These are phyloP conservation scores for Penicillium sp. DNA, from an alignment of 2,329 filamentous ascomycete species.

Conservation along the genomic window DNA sequence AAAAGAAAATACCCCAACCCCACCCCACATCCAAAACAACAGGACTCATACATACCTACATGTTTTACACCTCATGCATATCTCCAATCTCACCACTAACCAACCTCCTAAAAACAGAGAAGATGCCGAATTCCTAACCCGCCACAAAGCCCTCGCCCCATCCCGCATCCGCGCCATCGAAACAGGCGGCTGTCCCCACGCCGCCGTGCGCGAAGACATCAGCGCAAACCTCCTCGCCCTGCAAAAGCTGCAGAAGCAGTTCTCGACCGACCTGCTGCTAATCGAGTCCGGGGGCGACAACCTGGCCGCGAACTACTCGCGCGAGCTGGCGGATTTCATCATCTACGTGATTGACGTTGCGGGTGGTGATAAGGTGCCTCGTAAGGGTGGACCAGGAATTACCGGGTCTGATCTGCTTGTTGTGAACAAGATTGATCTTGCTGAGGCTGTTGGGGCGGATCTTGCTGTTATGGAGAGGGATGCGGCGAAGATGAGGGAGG, in stretches of 20 bases:
- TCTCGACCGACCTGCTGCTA: slow-evolving; percentile 77
- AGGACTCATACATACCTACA: neutral
- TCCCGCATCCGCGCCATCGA: slow-evolving; percentile 91
- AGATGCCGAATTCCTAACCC: slow-evolving; percentile 95
- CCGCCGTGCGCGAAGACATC: slow-evolving; percentile 96
- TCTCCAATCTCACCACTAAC: neutral
- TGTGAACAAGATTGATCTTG: slow-evolving; percentile 96
- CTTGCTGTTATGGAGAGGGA: slow-evolving; percentile 92
- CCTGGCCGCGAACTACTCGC: slow-evolving; percentile 90
- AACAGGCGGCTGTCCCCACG: slow-evolving; percentile 95
- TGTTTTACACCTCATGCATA: neutral
- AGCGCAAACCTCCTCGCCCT: slow-evolving; percentile 88
- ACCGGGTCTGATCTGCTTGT: slow-evolving; percentile 92
- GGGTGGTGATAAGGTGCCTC: slow-evolving; percentile 92
- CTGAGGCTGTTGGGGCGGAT: slow-evolving; percentile 86
- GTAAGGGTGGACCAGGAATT: slow-evolving; percentile 95
- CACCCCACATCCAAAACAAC: neutral
- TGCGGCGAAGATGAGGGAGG: slow-evolving; percentile 89
- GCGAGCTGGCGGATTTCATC: slow-evolving; percentile 95
- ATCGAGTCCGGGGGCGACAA: slow-evolving; percentile 98
- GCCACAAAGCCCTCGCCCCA: slow-evolving; percentile 76
- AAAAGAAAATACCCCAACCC: slow-evolving; percentile 1
- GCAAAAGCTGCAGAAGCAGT: slow-evolving; percentile 79
- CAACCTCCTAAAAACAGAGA: slow-evolving; percentile 54
- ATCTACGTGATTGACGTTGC: slow-evolving; percentile 98